Evolutionary conservation across 768 basidiomycete genomes (phyloP), one percentile per base, ranked within the genome.

Genomic region (Fibroporia radiculosa): DNA sequence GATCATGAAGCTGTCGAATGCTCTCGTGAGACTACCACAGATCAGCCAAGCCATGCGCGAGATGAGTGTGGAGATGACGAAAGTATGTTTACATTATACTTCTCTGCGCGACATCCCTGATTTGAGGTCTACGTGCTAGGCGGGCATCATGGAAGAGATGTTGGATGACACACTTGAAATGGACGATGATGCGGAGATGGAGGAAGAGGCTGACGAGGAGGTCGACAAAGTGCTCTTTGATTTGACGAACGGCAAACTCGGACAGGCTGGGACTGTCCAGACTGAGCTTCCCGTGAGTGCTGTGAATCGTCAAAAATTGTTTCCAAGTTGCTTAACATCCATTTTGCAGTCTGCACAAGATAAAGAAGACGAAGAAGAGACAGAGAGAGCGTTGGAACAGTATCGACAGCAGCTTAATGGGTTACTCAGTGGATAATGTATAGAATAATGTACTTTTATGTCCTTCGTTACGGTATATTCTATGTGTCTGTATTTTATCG

Each of bases 1-100:
- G 62, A 97, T 98, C 49, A 98, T 99, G 93, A 98, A 87, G 66
- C 73, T 93, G 32, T 93, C 93, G n/a, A 98, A 95, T 66, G 69
- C 84, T 22, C 74, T 98, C 37, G 71, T 98, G 52, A 93, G 82
- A 56, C 73, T 99, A 13, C 96, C 96, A 14, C 92, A 98, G 62
- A 79, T 98, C 38, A 86, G 84, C 64, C 83, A 80, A 50, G 77
- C 79, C 1, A 99, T 99, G 96, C 78, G 92, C 27, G 87, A 96
- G 58, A 93, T 99, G 92, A 91, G 86, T 55, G 91, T 93, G 84
- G 96, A 99, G 66, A 97, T 98, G 96, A 98, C 89, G 50, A 98
- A 98, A 78, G 95, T 85, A 53, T 31, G 70, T 43, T 6, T 13
- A 24, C 23, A 12, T 22, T 29, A 22, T 29, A 10, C 45, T 23